Evolutionary conservation across 2,329 filamentous ascomycete species (phyloP), one percentile per base, ranked within the genome.

Genomic region (Sarocladiaceae sp.): DNA sequence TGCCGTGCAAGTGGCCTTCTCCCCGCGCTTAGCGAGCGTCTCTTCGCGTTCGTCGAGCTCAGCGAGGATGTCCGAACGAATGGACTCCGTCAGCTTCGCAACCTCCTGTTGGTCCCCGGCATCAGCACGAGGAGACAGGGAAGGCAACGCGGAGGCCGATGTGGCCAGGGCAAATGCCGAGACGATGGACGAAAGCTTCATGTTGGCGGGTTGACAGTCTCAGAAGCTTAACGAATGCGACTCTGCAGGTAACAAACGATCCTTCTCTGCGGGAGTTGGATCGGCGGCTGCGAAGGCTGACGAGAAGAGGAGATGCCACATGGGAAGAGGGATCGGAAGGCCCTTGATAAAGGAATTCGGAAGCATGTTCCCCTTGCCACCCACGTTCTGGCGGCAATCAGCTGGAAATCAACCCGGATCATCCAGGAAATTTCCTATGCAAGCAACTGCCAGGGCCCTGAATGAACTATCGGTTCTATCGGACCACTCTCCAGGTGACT

Each of bases 1-100:
- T 7, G 55, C 36, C n/a, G 59, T 62, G 54, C 63, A 66, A 3
- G 23, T 49, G 2, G 61, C 59, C 4, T 39, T 53, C 36, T 54
- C 36, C 12, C 56, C 60, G 26, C 57, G 56, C 42, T 58, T 59
- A 22, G 51, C 54, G 11, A 63, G 51, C 29, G 51, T 52, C n/a
- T 28, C 50, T 51, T 59, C 60, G 2, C 55, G 53, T 33, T 56
- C 52, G 12, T 53, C 40, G 23, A 65, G 50, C 15, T 54, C 35
- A 4, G 50, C 46, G 22, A 59, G 48, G 31, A 63, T 52, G 15
- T 54, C 40, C 10, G 54, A 52, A 51, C 53, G 59, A 54, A 58
- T 59, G 28, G 53, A 35, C 40, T 58, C 55, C 12, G 59, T 53
- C 17, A 60, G 56, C 23, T 58, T 39, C 12, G 40, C 18, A 28